Evolutionary conservation across 495 filamentous ascomycete genomes (phyloP), one percentile per base, ranked within the genome.

Genomic region (Xylaria nigripes): DNA sequence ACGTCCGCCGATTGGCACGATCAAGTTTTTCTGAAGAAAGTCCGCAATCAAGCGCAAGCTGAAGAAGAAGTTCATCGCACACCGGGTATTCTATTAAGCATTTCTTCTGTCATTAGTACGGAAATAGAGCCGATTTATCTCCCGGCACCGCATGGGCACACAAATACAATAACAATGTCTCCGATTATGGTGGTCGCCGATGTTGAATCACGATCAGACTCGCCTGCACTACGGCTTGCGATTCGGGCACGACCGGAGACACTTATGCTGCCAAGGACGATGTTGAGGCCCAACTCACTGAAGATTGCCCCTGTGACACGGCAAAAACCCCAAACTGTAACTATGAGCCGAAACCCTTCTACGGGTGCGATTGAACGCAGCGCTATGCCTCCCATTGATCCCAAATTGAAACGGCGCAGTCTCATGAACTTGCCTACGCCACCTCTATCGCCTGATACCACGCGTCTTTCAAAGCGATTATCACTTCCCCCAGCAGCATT

Each of bases 121-220:
- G 48, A 27, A 8, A 57, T 57, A 25, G 42, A 57, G 43, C 54
- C 54, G 7, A 23, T 51, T 6, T 36, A 38, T 22, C 25, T 25
- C 15, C 25, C 27, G 16, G 41, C 41, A 27, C 48, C 48, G 3
- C 18, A 50, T 18, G 47, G 54, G 48, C 54, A 51, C 27, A 51
- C 29, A 6, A 51, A 42, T 15, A 30, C 42, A 21, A 57, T 50
- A 12, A 47, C 41, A 6, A 38, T 64, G 25, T 62, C 62, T 10
- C 59, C 56, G 1, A 57, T 64, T 27, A 64, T 64, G 54, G 51
- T 64, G 0, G 55, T 64, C 12, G 50, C 56, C 12, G 56, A 64
- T 50, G 19, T 59, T 22, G 42, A 55, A 36, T 56, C 62, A 4
- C 55, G 27, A 45, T 48, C 51, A n/a, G 51, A 44, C 12, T 48